These are phyloP conservation scores for Penicillium salamii DNA, from an alignment of 495 filamentous ascomycete genomes.

Conservation along the genomic window DNA sequence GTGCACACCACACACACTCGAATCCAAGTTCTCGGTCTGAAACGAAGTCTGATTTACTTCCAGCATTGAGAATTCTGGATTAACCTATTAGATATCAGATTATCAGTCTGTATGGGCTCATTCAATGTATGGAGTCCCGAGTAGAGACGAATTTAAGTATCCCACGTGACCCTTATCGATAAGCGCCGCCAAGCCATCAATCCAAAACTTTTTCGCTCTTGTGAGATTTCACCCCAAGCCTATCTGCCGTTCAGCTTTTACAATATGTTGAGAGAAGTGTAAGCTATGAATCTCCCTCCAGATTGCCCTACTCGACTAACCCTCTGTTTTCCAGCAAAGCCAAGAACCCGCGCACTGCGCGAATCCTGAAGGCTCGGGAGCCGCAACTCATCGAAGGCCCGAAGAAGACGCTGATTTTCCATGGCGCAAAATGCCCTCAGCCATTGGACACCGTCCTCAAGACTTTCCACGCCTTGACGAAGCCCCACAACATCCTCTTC, in stretches of 20 bases:
- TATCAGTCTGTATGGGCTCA: background rate
- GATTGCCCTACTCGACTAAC: background rate
- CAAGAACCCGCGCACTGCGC: constrained; percentile 88
- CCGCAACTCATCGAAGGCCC: constrained; percentile 86
- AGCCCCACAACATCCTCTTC: constrained; percentile 78
- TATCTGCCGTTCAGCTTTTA: constrained; percentile 11
- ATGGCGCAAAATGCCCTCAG: constrained; percentile 75
- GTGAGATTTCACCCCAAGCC: constrained; percentile 21
- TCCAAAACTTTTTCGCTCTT: constrained; percentile 33
- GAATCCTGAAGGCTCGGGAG: constrained; percentile 83
- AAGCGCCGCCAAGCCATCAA: constrained; percentile 27
- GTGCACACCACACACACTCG: too few relatives aligned
- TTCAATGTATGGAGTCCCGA: too few relatives aligned
- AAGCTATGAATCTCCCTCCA: constrained; percentile 10
- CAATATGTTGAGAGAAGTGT: constrained; percentile 41
- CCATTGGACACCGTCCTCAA: constrained; percentile 74
- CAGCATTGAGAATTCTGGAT: too few relatives aligned
- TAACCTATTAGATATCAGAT: too few relatives aligned
- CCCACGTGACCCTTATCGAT: constrained; percentile 25
- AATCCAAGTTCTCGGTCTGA: too few relatives aligned
- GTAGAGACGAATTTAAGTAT: background rate
- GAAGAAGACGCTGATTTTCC: constrained; percentile 82
- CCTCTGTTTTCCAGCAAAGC: constrained; percentile 62
- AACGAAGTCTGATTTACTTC: too few relatives aligned
- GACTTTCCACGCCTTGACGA: constrained; percentile 78